Conservation (phyloP, 2,329 filamentous ascomycete genomes). For the Fusarium sp. region DNA sequence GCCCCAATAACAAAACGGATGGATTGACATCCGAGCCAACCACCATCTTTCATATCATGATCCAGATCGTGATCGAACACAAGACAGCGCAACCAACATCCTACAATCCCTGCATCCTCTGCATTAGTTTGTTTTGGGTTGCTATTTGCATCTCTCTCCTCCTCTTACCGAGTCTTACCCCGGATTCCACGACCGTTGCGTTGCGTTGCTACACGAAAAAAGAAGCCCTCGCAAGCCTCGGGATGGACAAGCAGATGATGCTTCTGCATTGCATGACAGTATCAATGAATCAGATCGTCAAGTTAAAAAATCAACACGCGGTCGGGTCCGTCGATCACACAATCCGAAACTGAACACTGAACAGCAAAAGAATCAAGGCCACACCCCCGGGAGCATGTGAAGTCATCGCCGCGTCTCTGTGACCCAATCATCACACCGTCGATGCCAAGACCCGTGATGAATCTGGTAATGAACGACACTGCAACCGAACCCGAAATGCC, state of each 20-base stretch:
- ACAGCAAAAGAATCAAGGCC: conserved; percentile 12
- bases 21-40: conserved; percentile 29
- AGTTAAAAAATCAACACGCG: conserved; percentile 7
- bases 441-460: conserved; percentile 26
- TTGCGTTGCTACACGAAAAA: conserved; percentile 4
- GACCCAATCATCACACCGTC: conserved; percentile 34
- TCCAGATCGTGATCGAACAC: conserved; percentile 32
- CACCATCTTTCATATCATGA: conserved; percentile 15
- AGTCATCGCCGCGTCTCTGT: conserved; percentile 40
- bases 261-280: not conserved
- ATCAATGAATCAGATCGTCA: conserved; percentile 4
- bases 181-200: conserved; percentile 27
- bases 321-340: conserved; percentile 20
- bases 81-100: conserved; percentile 7
- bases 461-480: conserved; percentile 36
- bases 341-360: conserved; percentile 12
- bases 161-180: conserved; percentile 21
- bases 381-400: conserved; percentile 31
- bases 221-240: not conserved
- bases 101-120: conserved; percentile 30
- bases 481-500: conserved; percentile 14
- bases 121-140: conserved; percentile 16
- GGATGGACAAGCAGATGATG: not conserved
- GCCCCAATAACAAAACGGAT: conserved; percentile 6
- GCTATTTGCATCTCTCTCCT: not conserved